Evolutionary conservation across 164 flowering plant genomes (phyloP).

Genomic region (Buxus sempervirens): DNA sequence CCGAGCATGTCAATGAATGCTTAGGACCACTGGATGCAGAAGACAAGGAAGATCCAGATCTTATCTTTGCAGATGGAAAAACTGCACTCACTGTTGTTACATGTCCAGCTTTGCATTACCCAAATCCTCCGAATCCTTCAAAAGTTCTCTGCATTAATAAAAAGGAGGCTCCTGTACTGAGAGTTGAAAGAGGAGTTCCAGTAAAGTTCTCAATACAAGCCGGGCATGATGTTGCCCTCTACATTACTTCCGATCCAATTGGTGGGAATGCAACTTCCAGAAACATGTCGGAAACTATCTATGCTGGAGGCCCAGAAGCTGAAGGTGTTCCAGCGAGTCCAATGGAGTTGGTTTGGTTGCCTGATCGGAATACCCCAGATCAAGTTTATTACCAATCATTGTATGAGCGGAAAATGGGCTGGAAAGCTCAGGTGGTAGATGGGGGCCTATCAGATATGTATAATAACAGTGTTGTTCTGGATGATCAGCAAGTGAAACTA

Average conservation of each 20-base stretch:
- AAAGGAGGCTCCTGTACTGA: constrained; percentile 85
- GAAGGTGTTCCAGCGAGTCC: constrained; percentile 94
- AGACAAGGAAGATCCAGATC: constrained; percentile 83
- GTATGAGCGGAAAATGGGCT: constrained; percentile 83
- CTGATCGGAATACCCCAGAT: constrained; percentile 93
- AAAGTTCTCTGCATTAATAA: constrained; percentile 86
- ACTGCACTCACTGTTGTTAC: constrained; percentile 60
- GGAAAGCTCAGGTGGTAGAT: constrained; percentile 96
- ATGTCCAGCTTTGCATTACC: constrained; percentile 72
- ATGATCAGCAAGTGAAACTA: constrained; percentile 15
- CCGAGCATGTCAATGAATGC: constrained; percentile 70
- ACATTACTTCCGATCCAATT: constrained; percentile 80
- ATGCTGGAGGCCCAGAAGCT: constrained; percentile 81
- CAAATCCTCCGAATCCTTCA: constrained; percentile 85
- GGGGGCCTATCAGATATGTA: constrained; percentile 97
- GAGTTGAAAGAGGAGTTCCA: constrained; percentile 88
- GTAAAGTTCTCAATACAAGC: constrained; percentile 92
- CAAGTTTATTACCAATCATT: constrained; percentile 81
- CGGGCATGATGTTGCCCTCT: constrained; percentile 92
- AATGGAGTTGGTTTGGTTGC: constrained; percentile 72
- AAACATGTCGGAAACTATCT: constrained; percentile 66
- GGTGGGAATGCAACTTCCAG: constrained; percentile 94
- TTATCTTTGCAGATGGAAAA: constrained; percentile 74
- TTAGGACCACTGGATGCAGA: constrained; percentile 85
- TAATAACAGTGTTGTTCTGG: constrained; percentile 17